A percentile compares a stretch with the other conserved stretches of the same genome.
These are phyloP conservation scores for Aspergillus versicolor DNA, from an alignment of 2,329 filamentous ascomycete genomes.

Conservation along the genomic window DNA sequence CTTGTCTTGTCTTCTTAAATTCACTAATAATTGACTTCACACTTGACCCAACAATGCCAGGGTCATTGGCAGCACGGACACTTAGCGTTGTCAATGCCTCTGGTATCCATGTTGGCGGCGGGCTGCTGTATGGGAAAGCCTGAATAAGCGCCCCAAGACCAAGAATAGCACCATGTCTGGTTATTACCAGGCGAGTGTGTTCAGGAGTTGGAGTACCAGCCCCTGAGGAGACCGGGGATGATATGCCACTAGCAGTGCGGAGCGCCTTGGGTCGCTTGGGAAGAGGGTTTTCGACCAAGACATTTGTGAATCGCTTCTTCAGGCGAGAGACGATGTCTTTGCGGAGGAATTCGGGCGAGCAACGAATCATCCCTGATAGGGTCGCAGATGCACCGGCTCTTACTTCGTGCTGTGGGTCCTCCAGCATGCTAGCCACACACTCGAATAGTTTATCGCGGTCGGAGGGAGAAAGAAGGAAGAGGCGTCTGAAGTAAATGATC, in stretches of 20 bases:
- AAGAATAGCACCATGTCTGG: slow-evolving; percentile 84
- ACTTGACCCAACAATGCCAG: slow-evolving; percentile 90
- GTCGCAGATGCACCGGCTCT: slow-evolving; percentile 90
- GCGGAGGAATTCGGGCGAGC: slow-evolving; percentile 79
- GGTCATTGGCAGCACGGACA: slow-evolving; percentile 79
- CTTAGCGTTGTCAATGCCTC: slow-evolving; percentile 85
- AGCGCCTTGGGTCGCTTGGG: slow-evolving; percentile 61
- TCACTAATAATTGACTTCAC: slow-evolving; percentile 92
- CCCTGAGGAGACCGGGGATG: slow-evolving; percentile 45
- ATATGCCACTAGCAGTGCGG: slow-evolving; percentile 31
- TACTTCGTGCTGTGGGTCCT: slow-evolving; percentile 89
- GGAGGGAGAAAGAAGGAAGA: slow-evolving; percentile 76
- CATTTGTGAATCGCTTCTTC: slow-evolving; percentile 73
- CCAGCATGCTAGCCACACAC: slow-evolving; percentile 93
- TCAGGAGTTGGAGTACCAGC: slow-evolving; percentile 51
- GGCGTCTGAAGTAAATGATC: slow-evolving; percentile 93
- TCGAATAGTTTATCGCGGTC: slow-evolving; percentile 82
- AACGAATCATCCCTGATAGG: slow-evolving; percentile 95
- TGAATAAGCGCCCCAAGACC: slow-evolving; percentile 88
- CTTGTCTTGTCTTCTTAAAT: slow-evolving; percentile 99
- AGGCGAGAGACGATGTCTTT: slow-evolving; percentile 73
- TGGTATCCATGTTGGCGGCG: slow-evolving; percentile 90
- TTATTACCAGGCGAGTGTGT: slow-evolving; percentile 72
- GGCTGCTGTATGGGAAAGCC: slow-evolving; percentile 93
- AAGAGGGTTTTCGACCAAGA: slow-evolving; percentile 80